A percentile compares a stretch with the other conserved stretches of the same genome.
Conservation (phyloP, 257 asterid genomes). For the Craterostigma plantagineum region DNA sequence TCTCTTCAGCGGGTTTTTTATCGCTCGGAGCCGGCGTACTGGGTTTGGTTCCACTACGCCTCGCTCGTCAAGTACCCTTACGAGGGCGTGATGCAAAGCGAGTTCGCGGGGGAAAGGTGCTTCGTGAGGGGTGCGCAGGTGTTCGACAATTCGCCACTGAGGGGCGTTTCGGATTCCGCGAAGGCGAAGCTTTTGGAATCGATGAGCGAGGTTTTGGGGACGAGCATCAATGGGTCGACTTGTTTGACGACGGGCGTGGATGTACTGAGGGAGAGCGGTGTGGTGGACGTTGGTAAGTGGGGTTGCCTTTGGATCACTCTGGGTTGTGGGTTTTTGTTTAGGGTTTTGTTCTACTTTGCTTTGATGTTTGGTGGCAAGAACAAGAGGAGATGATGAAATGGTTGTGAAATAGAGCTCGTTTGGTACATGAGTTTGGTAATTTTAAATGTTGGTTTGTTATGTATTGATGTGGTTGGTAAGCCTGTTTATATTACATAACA, state of each 20-base stretch:
- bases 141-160: slow-evolving; percentile 17
- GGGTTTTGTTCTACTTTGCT: slow-evolving; percentile 2
- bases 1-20: slow-evolving; percentile 23
- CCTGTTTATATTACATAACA: no score
- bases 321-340: slow-evolving; percentile 1
- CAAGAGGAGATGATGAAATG: slow-evolving; percentile 2
- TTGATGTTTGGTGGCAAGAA: slow-evolving; percentile 1
- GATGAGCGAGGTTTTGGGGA: slow-evolving; percentile 14
- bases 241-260: slow-evolving; percentile 21
- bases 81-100: slow-evolving; percentile 21
- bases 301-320: slow-evolving; percentile 1
- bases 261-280: slow-evolving; percentile 17
- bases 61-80: slow-evolving; percentile 25
- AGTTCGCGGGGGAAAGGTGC: slow-evolving; percentile 11
- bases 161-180: slow-evolving; percentile 3
- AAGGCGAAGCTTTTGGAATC: slow-evolving; percentile 13
- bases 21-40: slow-evolving; percentile 15
- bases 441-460: no score
- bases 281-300: background rate
- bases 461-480: no score
- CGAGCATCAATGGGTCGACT: slow-evolving; percentile 13
- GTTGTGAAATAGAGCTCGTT: no score
- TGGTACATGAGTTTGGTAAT: no score
- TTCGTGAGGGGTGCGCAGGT: slow-evolving; percentile 24
- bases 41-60: slow-evolving; percentile 32